Base-by-base conservation (phyloP, 805 yeast genomes). In the Phaffomyces thermotolerans region DNA sequence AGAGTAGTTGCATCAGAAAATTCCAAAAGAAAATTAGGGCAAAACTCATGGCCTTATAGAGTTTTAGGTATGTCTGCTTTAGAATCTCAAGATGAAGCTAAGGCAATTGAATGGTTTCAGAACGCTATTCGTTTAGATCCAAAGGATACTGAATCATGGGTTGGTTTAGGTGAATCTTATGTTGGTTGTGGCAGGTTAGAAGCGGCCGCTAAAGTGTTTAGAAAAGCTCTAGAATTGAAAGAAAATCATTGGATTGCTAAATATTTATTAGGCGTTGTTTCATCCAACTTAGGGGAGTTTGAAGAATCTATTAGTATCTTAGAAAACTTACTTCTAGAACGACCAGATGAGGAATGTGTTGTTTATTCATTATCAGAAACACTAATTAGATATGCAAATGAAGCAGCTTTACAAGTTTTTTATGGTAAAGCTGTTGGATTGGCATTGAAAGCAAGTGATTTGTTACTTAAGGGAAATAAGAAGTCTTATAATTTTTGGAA, bases 111-210 rank as follows among this genome's bases (percentile, higher is more conserved):
- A 61, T 80, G 85, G 76, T 89, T 87, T 58, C 99, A 93, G 62
- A 75, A 80, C 24, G 89, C 96, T 2, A 68, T 93, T 39, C 72
- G 97, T 48, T 66, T 84, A 50, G 68, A 79, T 36, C 67, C 83
- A 0, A 50, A 57, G 42, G 97, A 93, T 62, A 59, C 76, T 2
- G 82, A 85, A 50, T 82, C 95, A 2, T 91, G 98, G 97, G 69
- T 84, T 25, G 96, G 96, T 1, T 67, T 93, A n/a, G 99, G 99
- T n/a, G 98, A 93, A 60, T 91, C 96, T 0, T 93, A 93, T 60
- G 69, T 75, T 43, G 76, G 79, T 23, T 78, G 93, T 60, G 99
- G 99, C 2, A 72, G 96, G 48, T 67, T 82, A 36, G 90, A 86
- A 44, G 95, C 98, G 3, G 87, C 96, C 0, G 69, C 76, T 9